These are phyloP conservation scores for Casuarina equisetifolia DNA, from an alignment of 306 rosid genomes.

Conservation along the genomic window DNA sequence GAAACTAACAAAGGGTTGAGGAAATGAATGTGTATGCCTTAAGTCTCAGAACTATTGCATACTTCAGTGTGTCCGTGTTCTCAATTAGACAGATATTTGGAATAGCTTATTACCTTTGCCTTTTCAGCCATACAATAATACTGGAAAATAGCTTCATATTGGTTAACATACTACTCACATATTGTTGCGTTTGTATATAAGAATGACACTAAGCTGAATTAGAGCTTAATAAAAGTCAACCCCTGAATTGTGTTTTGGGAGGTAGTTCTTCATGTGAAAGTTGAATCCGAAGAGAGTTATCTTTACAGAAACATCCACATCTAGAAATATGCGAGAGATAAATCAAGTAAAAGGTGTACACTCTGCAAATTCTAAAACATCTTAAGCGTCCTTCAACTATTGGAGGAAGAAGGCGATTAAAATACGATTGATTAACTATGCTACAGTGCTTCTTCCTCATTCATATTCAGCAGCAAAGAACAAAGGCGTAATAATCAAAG, in stretches of 20 bases:
- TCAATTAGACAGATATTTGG: not conserved
- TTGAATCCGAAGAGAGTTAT: not conserved
- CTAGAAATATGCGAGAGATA: not conserved
- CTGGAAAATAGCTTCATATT: not conserved
- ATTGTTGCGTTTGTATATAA: not conserved
- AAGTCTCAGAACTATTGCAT: not conserved
- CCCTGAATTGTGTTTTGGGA: not conserved
- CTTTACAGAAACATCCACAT: not conserved
- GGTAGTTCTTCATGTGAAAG: not conserved
- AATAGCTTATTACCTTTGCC: not conserved
- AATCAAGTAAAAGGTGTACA: not conserved
- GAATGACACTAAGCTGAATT: not conserved
- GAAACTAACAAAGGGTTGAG: not conserved
- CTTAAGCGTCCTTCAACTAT: not conserved
- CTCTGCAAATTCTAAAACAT: not conserved
- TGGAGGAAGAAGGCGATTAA: not conserved
- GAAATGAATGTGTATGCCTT: not conserved
- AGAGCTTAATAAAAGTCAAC: not conserved
- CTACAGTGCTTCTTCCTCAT: not conserved
- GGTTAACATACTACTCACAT: not conserved
- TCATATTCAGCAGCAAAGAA: not conserved
- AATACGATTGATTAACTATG: not conserved
- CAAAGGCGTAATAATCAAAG: no score
- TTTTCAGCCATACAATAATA: not conserved
- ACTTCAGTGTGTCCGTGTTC: not conserved